Evolutionary conservation across 345 rosid species (phyloP).

Genomic region (Sisymbrium altissimum): DNA sequence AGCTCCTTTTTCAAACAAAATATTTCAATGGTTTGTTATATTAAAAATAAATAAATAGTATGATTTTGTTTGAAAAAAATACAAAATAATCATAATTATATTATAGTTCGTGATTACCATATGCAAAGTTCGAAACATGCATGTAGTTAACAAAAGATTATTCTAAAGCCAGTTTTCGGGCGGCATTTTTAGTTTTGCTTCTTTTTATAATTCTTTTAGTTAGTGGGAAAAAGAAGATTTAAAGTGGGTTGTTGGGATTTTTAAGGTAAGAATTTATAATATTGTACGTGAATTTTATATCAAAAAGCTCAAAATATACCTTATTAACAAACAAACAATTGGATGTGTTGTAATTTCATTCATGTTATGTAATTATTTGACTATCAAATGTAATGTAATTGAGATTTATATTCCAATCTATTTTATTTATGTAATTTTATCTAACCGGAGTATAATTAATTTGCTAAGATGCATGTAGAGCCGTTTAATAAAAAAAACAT

Average conservation of each 20-base stretch:
- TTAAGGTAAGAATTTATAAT: neutral
- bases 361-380: neutral
- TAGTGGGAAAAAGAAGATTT: constrained; percentile 24
- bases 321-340: neutral
- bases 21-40: neutral
- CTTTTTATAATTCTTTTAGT: constrained; percentile 35
- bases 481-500: neutral
- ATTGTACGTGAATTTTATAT: neutral
- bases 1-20: neutral
- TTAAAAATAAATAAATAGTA: neutral
- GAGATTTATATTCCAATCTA: neutral
- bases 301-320: neutral
- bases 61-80: neutral
- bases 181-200: constrained; percentile 24
- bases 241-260: constrained; percentile 37
- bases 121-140: constrained; percentile 24
- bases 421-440: neutral
- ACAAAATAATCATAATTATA: neutral
- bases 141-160: constrained; percentile 6
- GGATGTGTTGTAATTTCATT: neutral
- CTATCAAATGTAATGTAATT: neutral
- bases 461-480: neutral
- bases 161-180: constrained; percentile 32
- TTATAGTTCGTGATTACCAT: constrained; percentile 14
- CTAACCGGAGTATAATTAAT: neutral